phyloP scores from a whole-genome alignment of 1,139 yeast genomes.

The Suhomyces kunorum region DNA sequence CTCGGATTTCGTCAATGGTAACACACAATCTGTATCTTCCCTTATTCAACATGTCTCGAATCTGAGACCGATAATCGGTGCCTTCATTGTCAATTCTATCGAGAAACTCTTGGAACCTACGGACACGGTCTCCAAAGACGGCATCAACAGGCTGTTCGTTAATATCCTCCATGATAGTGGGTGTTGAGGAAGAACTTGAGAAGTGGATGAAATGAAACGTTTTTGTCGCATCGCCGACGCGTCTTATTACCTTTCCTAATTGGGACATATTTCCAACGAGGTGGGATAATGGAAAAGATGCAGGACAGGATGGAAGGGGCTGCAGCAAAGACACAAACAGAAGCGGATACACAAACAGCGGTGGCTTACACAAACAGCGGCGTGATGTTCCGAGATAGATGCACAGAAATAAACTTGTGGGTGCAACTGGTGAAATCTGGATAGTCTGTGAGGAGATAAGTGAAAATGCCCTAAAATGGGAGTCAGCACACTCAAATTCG shows the following conservation, averaged over 20 bases:
- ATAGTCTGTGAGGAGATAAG: no score
- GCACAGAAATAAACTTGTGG: no score
- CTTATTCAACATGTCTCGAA: constrained; percentile 68
- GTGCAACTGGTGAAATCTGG: no score
- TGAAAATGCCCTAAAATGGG: no score
- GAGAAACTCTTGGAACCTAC: constrained; percentile 86
- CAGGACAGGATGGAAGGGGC: neutral
- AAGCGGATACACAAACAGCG: neutral
- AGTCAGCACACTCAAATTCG: no score
- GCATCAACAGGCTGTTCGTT: constrained; percentile 46
- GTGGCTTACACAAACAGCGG: neutral
- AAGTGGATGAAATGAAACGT: constrained; percentile 8
- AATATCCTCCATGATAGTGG: constrained; percentile 22
- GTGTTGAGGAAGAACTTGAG: constrained; percentile 4
- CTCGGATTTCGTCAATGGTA: constrained; percentile 84
- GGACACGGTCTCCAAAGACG: constrained; percentile 75
- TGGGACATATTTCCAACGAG: constrained; percentile 19
- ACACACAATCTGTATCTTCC: constrained; percentile 69
- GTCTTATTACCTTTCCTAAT: constrained; percentile 35
- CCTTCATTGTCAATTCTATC: constrained; percentile 52
- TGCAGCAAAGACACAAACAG: neutral
- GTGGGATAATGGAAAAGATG: neutral
- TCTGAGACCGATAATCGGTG: constrained; percentile 66
- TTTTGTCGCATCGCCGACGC: constrained; percentile 22
- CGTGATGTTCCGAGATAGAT: no score